Conservation (phyloP, 2,329 filamentous ascomycete genomes). For the Eutypella sp. region DNA sequence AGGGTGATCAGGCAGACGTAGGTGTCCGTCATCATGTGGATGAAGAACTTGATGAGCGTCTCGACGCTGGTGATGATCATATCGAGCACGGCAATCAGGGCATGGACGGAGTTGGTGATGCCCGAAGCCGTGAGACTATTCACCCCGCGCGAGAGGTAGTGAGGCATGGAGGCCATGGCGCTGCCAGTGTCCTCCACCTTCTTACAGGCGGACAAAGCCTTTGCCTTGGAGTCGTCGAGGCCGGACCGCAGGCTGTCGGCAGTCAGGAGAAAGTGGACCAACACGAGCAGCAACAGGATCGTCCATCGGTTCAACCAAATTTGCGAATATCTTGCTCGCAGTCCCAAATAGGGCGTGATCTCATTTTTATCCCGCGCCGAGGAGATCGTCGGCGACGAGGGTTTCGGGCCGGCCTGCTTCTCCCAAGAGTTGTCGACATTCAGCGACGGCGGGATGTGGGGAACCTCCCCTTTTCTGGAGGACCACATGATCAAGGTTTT, state of each 20-base stretch:
- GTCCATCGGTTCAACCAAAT: constrained; percentile 99
- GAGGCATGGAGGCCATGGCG: constrained; percentile 95
- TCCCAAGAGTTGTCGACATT: constrained; percentile 27
- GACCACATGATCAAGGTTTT: constrained; percentile 18
- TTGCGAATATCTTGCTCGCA: constrained; percentile 85
- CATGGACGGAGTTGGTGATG: constrained; percentile 75
- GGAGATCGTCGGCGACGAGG: constrained; percentile 14
- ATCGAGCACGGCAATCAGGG: constrained; percentile 71
- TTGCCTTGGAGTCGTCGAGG: constrained; percentile 67
- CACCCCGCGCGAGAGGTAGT: constrained; percentile 85
- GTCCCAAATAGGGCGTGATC: constrained; percentile 84
- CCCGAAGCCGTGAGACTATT: constrained; percentile 79
- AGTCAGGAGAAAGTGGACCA: constrained; percentile 74
- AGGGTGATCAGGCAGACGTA: constrained; percentile 87
- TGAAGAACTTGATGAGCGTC: constrained; percentile 83
- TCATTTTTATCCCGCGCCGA: constrained; percentile 59
- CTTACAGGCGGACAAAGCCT: constrained; percentile 85
- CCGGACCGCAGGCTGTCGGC: constrained; percentile 68
- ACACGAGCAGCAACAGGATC: constrained; percentile 77
- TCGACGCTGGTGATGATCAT: constrained; percentile 79
- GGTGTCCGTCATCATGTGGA: constrained; percentile 85
- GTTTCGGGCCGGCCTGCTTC: constrained; percentile 19
- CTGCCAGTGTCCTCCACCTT: constrained; percentile 91
- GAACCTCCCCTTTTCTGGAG: constrained; percentile 21
- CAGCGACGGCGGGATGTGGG: constrained; percentile 27